Evolutionary conservation across 345 rosid species (phyloP).

Genomic region (Moricandia moricandioides): DNA sequence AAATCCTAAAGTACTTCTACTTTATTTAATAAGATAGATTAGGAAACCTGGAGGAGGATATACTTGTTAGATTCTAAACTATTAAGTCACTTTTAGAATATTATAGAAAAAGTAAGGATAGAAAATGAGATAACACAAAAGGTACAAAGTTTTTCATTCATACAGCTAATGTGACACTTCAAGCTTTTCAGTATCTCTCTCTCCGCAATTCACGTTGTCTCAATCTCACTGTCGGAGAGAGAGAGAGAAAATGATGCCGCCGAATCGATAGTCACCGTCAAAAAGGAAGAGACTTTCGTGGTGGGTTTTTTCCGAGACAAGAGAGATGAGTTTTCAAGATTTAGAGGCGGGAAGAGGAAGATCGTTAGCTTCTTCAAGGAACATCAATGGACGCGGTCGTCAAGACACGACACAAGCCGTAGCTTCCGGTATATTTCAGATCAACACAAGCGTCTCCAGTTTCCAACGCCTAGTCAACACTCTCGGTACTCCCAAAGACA

Average conservation of each 20-base stretch:
- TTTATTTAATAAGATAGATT: too few relatives aligned
- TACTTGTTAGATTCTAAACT: slow-evolving; percentile 11
- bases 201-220: slow-evolving; percentile 28
- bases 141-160: neutral
- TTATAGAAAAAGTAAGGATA: neutral
- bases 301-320: slow-evolving; percentile 27
- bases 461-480: slow-evolving; percentile 90
- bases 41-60: slow-evolving; percentile 1
- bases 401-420: slow-evolving; percentile 84
- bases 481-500: slow-evolving; percentile 95
- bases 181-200: neutral
- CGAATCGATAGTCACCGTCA: neutral
- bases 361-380: slow-evolving; percentile 45
- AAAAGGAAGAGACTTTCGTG: slow-evolving; percentile 12
- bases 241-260: slow-evolving; percentile 1
- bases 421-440: slow-evolving; percentile 90
- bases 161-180: slow-evolving; percentile 24
- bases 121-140: neutral
- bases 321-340: slow-evolving; percentile 89
- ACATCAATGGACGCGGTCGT: slow-evolving; percentile 39
- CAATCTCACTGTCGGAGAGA: slow-evolving; percentile 10
- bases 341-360: slow-evolving; percentile 67
- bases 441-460: slow-evolving; percentile 81
- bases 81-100: slow-evolving; percentile 15
- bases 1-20: too few relatives aligned